A percentile compares a stretch with the other conserved stretches of the same genome.
Evolutionary conservation across 805 yeast species (phyloP).

Genomic region (Zygosaccharomyces kombuchaensis): DNA sequence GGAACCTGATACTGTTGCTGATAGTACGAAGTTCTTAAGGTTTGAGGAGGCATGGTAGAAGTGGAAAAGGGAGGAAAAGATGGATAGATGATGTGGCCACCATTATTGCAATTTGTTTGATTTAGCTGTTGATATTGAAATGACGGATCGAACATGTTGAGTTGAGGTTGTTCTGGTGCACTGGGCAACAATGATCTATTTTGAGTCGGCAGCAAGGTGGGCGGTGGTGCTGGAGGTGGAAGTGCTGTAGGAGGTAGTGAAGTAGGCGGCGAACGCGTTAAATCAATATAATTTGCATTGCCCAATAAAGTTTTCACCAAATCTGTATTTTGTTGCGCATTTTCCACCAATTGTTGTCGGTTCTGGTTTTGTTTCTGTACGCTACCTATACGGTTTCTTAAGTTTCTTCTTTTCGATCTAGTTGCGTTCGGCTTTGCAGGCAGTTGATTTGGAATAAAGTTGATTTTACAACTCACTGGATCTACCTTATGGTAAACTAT

Average conservation of each 20-base stretch:
- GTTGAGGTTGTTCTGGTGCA: not conserved
- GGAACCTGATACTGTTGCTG: not conserved
- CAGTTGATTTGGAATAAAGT: not conserved
- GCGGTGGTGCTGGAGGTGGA: not conserved
- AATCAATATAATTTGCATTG: not conserved
- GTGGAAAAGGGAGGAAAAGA: not conserved
- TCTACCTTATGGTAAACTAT: not conserved
- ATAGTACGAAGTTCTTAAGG: not conserved
- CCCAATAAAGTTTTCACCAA: constrained; percentile 16
- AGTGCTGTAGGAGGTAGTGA: constrained; percentile 4
- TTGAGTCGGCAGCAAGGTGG: not conserved
- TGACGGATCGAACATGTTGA: not conserved
- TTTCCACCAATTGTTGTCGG: constrained; percentile 7
- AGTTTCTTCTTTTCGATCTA: not conserved
- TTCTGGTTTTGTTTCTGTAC: not conserved
- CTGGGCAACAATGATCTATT: not conserved
- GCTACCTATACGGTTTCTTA: not conserved
- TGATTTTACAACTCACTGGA: not conserved
- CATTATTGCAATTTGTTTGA: not conserved
- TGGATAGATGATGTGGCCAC: not conserved
- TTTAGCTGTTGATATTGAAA: not conserved
- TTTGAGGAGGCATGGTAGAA: not conserved
- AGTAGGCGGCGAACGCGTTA: not conserved
- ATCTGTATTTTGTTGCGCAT: constrained; percentile 14
- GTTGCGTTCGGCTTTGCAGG: not conserved